Evolutionary conservation across 805 yeast genomes (phyloP), one percentile per base, ranked within the genome.

Genomic region (Pichia pseudocactophila): DNA sequence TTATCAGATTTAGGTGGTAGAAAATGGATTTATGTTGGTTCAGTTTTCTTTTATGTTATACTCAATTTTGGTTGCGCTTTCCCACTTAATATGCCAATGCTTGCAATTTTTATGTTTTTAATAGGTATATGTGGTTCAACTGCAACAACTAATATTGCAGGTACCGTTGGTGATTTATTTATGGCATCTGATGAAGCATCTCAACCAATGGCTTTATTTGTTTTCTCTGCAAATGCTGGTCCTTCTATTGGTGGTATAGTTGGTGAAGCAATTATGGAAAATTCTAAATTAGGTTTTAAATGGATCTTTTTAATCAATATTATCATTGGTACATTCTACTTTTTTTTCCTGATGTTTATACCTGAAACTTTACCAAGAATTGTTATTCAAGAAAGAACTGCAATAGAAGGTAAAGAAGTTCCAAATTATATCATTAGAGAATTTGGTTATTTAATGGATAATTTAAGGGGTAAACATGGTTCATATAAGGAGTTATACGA

Each of bases 331-430:
- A 57, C 56, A 19, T 57, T 47, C 8, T 53, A 44, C 32, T 33
- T 52, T 22, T 12, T 61, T 20, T 37, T 34, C 7, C 30, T 59
- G 34, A 38, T 45, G 28, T 55, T 62, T 33, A 36, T 60, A 13
- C 66, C 65, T 30, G 66, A 61, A 45, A 62, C 66, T n/a, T 49
- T 62, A 39, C 65, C 66, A 41, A 58, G 63, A 52, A 43, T 59
- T 30, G 65, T 62, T 19, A 62, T 62, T 41, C 52, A 55, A 16
- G 62, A 54, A 43, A 58, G 59, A 50, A 54, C 50, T 42, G 50
- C 55, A 15, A 45, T 50, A 19, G 54, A 53, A 37, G 59, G 55
- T 37, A 52, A 44, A 45, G 40, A 43, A 18, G 50, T 41, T 28
- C 56, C 59, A 15, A 39, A 43, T 36, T 50, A 54, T n/a, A 26